Percentiles rank a stretch among this genome's conserved stretches.
Evolutionary conservation across 768 basidiomycete genomes (phyloP).

Genomic region (Auriscalpium vulgare): DNA sequence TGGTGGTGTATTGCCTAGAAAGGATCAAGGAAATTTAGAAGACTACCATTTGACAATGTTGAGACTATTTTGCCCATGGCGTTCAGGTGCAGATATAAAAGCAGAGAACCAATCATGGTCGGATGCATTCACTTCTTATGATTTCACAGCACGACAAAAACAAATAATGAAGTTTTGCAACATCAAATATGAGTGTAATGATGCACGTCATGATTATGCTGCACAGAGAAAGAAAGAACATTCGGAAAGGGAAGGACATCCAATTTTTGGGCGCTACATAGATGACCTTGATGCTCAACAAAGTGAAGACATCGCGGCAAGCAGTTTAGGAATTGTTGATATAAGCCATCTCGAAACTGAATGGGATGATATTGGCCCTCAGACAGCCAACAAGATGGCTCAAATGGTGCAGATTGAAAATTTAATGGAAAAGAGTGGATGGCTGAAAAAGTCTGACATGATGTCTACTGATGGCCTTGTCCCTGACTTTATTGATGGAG

Average conservation of each 20-base stretch:
- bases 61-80: conserved; percentile 9
- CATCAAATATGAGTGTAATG: conserved; percentile 28
- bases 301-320: background rate
- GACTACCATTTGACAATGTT: conserved; percentile 14
- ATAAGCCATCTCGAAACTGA: too few relatives aligned
- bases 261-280: background rate
- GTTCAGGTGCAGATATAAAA: conserved; percentile 2
- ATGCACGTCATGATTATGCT: conserved; percentile 28
- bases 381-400: too few relatives aligned
- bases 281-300: background rate
- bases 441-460: too few relatives aligned
- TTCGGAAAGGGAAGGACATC: background rate
- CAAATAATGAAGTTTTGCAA: conserved; percentile 26
- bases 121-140: conserved; percentile 13
- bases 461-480: too few relatives aligned
- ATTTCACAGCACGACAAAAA: conserved; percentile 12
- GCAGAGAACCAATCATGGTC: conserved; percentile 16
- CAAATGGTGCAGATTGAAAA: too few relatives aligned
- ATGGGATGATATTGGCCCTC: too few relatives aligned
- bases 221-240: conserved; percentile 10
- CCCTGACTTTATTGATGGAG: too few relatives aligned
- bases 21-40: conserved; percentile 18
- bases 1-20: conserved; percentile 21
- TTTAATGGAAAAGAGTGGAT: too few relatives aligned
- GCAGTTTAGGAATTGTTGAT: too few relatives aligned